Base-by-base conservation (phyloP, 176 grass and related monocot species). In the Bonia amplexicaulis region DNA sequence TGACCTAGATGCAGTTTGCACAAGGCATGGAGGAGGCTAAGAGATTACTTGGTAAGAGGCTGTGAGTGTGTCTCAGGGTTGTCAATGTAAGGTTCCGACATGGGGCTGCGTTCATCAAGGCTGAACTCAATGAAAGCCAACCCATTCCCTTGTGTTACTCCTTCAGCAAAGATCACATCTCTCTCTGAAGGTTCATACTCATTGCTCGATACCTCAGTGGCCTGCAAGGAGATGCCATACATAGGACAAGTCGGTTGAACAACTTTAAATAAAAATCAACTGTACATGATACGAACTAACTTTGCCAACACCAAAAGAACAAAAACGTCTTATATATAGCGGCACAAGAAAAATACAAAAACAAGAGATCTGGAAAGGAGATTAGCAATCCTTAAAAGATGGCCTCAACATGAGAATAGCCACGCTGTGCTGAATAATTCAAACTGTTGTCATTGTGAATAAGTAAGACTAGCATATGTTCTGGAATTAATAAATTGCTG, bases 171-270 rank as follows among this genome's bases (percentile, higher is more conserved):
- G 39, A 98, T 83, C 29, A 98, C 91, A 85, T 98, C 96, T 83
- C 83, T 98, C 80, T 98, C 93, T 65, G 96, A 94, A 88, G 96
- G 96, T 46, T 92, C 96, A 84, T 98, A 98, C 76, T 98, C 96
- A 73, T 98, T 98, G 75, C 96, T 96, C 78, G 96, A 98, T 58
- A 95, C 87, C 84, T 98, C 93, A 55, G 95, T 90, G 60, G 96
- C 96, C 96, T 98, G 80, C 79, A 90, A 84, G 10, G 53, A 80
- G 63, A 72, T 76, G 49, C 2, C 57, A 89, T 19, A 7, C 25
- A 29, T 58, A 78, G 49, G 3, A 71, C n/a, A 83, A 49, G 6
- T 31, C 2, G 67, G 41, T 76, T 80, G 5, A 53, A 66, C 27
- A 55, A 37, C 37, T 77, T 73, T 47, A 71, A 76, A 47, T 41